A percentile compares a stretch with the other conserved stretches of the same genome.
These are phyloP conservation scores for Linderniella brevidens DNA, from an alignment of 257 asterid genomes.

Conservation along the genomic window DNA sequence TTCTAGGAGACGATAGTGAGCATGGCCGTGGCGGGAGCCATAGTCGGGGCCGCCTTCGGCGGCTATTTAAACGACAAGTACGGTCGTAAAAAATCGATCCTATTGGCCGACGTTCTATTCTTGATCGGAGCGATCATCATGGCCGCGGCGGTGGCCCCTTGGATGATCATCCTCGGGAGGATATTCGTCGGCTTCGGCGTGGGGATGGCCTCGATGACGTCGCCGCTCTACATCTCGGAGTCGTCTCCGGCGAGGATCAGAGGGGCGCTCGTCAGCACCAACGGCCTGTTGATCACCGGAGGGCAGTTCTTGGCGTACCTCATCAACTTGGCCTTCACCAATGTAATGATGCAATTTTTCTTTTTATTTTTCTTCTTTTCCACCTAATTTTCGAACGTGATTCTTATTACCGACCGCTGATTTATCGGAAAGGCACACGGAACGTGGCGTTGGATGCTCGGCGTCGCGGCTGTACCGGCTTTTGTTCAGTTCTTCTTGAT, in stretches of 20 bases:
- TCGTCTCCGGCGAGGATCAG: constrained; percentile 63
- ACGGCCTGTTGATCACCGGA: constrained; percentile 57
- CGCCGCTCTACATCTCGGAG: constrained; percentile 66
- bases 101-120: constrained; percentile 45
- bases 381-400: background rate
- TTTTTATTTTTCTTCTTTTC: no score
- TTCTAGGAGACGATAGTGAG: constrained; percentile 64
- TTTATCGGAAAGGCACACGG: constrained; percentile 20
- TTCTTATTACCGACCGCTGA: background rate
- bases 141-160: constrained; percentile 44
- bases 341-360: constrained; percentile 14
- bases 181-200: constrained; percentile 56
- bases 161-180: constrained; percentile 53
- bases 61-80: constrained; percentile 47
- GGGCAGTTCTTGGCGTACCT: constrained; percentile 63
- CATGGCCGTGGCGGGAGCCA: constrained; percentile 67
- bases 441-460: constrained; percentile 85
- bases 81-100: constrained; percentile 45
- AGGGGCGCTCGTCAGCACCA: constrained; percentile 65
- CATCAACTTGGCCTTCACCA: constrained; percentile 54
- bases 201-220: constrained; percentile 79
- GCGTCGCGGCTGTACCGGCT: constrained; percentile 60
- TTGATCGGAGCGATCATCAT: constrained; percentile 38
- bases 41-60: constrained; percentile 61
- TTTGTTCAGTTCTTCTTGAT: constrained; percentile 40